Evolutionary conservation across 805 yeast species (phyloP).

Genomic region (Starmera dryadoides): DNA sequence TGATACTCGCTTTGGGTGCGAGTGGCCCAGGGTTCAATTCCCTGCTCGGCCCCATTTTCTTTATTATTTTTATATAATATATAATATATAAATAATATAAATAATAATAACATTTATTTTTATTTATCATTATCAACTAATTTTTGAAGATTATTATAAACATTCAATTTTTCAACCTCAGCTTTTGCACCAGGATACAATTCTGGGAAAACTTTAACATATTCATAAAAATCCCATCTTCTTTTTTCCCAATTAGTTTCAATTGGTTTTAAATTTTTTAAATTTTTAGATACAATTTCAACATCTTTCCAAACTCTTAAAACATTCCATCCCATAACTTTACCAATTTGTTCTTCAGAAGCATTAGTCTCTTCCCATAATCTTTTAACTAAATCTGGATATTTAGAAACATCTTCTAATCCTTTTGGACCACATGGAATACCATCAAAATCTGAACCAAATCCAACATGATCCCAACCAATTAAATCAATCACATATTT

Average conservation of each 20-base stretch:
- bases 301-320: slow-evolving; percentile 39
- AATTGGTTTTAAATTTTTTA: slow-evolving; percentile 19
- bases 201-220: slow-evolving; percentile 28
- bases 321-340: slow-evolving; percentile 39
- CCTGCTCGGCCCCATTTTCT: neutral
- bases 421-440: slow-evolving; percentile 41
- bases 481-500: slow-evolving; percentile 32
- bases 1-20: slow-evolving; percentile 1
- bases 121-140: too few relatives aligned
- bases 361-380: slow-evolving; percentile 29
- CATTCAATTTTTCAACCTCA: slow-evolving; percentile 1
- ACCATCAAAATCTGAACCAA: slow-evolving; percentile 50
- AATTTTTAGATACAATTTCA: slow-evolving; percentile 23
- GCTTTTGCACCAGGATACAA: slow-evolving; percentile 25
- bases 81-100: too few relatives aligned
- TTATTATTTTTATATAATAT: neutral
- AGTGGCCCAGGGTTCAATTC: slow-evolving; percentile 1
- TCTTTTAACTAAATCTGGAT: slow-evolving; percentile 37
- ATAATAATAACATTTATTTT: too few relatives aligned
- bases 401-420: slow-evolving; percentile 48
- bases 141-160: neutral
- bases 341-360: slow-evolving; percentile 34
- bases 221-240: slow-evolving; percentile 32
- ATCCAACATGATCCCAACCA: slow-evolving; percentile 46
- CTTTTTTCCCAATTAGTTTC: slow-evolving; percentile 37